Evolutionary conservation across 441 rosid species (phyloP).

Genomic region (Pelargonium exstipulatum): DNA sequence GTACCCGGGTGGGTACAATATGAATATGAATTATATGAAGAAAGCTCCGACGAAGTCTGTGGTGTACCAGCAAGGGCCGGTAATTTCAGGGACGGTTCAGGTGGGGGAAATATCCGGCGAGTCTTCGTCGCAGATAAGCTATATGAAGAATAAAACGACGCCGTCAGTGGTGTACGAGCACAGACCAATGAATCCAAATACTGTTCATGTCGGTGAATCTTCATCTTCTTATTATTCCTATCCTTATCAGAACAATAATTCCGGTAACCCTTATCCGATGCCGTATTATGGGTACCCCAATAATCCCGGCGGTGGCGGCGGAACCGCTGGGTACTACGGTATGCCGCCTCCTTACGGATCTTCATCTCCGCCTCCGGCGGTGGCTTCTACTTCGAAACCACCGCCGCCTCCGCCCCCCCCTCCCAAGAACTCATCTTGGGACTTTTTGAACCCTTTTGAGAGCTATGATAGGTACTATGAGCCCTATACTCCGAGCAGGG

Average conservation of each 20-base stretch:
- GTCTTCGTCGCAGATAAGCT: conserved; percentile 48
- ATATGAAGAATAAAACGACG: conserved; percentile 59
- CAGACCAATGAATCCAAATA: conserved; percentile 48
- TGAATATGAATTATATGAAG: conserved; percentile 40
- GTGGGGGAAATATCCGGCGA: neutral
- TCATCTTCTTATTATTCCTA: conserved; percentile 33
- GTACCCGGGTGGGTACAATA: conserved; percentile 16
- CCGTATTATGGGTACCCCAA: conserved; percentile 28
- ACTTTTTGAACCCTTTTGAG: conserved; percentile 61
- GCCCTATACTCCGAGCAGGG: conserved; percentile 48
- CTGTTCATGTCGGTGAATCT: conserved; percentile 56
- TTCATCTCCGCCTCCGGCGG: conserved; percentile 24
- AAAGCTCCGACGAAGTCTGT: neutral
- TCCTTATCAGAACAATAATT: conserved; percentile 20
- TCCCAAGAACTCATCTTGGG: conserved; percentile 61
- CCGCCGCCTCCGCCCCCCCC: conserved; percentile 84
- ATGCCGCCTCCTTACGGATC: conserved; percentile 32
- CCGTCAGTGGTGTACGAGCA: conserved; percentile 56
- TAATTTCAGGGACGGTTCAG: neutral
- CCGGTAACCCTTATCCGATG: conserved; percentile 18
- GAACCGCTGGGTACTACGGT: conserved; percentile 34
- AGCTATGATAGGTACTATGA: conserved; percentile 40
- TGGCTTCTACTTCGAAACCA: conserved; percentile 48
- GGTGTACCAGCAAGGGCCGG: neutral
- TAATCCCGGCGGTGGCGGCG: conserved; percentile 27